These are phyloP conservation scores for Ophiostoma sp. DNA, from an alignment of 2,329 filamentous ascomycete genomes.

Conservation along the genomic window DNA sequence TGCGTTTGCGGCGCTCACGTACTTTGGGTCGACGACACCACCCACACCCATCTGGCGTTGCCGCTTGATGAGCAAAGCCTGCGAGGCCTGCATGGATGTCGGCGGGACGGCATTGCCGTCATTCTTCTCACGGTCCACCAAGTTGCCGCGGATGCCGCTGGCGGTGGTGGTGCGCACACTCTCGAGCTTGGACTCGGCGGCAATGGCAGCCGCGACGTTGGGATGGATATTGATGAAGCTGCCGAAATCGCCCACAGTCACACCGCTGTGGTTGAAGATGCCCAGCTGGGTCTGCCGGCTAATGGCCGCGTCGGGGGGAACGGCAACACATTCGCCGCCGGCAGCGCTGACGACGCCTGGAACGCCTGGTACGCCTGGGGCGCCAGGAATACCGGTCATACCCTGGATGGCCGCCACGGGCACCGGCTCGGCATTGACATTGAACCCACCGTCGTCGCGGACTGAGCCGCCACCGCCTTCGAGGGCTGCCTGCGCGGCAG, in stretches of 20 bases:
- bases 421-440: too few relatives aligned
- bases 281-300: constrained; percentile 19
- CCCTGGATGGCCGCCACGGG: background rate
- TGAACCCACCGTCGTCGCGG: background rate
- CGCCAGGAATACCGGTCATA: too few relatives aligned
- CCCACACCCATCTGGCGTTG: background rate
- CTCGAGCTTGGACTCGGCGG: background rate
- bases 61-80: background rate
- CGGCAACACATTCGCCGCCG: background rate
- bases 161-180: background rate
- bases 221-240: constrained; percentile 30
- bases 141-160: constrained; percentile 1
- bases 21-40: background rate
- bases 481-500: background rate
- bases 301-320: background rate
- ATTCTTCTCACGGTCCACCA: background rate
- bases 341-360: too few relatives aligned
- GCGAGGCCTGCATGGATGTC: background rate
- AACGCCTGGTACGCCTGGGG: too few relatives aligned
- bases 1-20: background rate
- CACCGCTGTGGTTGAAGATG: constrained; percentile 25
- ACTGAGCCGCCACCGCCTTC: background rate
- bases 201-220: background rate
- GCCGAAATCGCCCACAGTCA: constrained; percentile 27
- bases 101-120: background rate